Base-by-base conservation (phyloP, 768 basidiomycete genomes). In the Mycena chlorophos region DNA sequence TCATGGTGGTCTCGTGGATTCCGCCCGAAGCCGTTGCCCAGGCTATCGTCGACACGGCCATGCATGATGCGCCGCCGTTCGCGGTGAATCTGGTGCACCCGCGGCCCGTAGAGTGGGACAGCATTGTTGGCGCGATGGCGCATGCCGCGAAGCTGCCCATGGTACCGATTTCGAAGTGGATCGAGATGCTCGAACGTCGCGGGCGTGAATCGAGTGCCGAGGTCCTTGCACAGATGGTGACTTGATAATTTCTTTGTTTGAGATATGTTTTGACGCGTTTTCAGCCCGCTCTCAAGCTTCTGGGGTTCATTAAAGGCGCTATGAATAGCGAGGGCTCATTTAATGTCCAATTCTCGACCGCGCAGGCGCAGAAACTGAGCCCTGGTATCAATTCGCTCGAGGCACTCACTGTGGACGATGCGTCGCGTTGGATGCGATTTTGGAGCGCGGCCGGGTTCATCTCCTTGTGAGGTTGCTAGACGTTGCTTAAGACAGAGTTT, bases 141-240 rank as follows among this genome's bases (percentile, higher is more conserved):
- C 31, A 17, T 8, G 31, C 17, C 30, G 48, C 42, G 17, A 23
- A 57, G 38, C 34, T 52, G 28, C 45, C 45, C 2, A 5, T 57
- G 12, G 19, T 57, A 8, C 37, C 56, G 20, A 47, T 57, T 23
- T 4, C 34, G 2, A 37, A 52, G 3, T 57, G 56, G 56, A 25
- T 49, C 17, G 42, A 40, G 14, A 42, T 47, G 12, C 46, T 57
- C 13, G n/a, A 47, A 29, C 12, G 4, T 3, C 49, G 43, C 38
- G 30, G 50, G 5, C 4, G 28, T 12, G 3, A 27, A 1, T 49
- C 51, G 16, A 39, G 50, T 20, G 38, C 50, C 5, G 43, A 52
- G 31, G 56, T 52, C 14, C 34, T 57, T 8, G 46, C 38, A 5
- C 51, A 49, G 10, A 57, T 57, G 6, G 56, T 57, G 25, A 49